These are phyloP conservation scores for Pyrus hybrid DNA, from an alignment of 331 rosid species.

Conservation along the genomic window DNA sequence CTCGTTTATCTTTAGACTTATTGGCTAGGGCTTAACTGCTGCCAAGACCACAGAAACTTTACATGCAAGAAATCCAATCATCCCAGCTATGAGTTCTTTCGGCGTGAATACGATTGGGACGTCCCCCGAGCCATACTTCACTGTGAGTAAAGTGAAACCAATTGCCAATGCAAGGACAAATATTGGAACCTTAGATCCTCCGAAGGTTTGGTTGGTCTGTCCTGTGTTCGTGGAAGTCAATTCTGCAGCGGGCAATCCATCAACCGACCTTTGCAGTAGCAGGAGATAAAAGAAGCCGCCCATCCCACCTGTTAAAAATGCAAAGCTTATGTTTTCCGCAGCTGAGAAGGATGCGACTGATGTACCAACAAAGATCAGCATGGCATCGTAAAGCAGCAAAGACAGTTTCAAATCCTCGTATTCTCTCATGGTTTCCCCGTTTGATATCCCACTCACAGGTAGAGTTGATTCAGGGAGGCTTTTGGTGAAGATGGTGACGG, in stretches of 20 bases:
- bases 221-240: slow-evolving; percentile 15
- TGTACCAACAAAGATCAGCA: slow-evolving; percentile 52
- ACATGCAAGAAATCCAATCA: slow-evolving; percentile 76
- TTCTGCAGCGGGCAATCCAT: slow-evolving; percentile 60
- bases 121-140: slow-evolving; percentile 46
- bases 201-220: slow-evolving; percentile 11
- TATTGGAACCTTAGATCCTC: slow-evolving; percentile 39
- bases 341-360: slow-evolving; percentile 37
- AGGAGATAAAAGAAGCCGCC: slow-evolving; percentile 77
- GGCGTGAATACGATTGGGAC: slow-evolving; percentile 34
- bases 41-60: slow-evolving; percentile 76
- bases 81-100: slow-evolving; percentile 61
- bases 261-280: slow-evolving; percentile 77
- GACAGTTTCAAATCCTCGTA: slow-evolving; percentile 74
- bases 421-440: slow-evolving; percentile 69
- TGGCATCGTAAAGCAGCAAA: slow-evolving; percentile 65
- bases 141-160: slow-evolving; percentile 33
- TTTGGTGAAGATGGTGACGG: slow-evolving; percentile 23
- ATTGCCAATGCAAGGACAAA: slow-evolving; percentile 43
- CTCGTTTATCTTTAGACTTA: slow-evolving; percentile 33
- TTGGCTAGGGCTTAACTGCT: slow-evolving; percentile 61
- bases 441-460: slow-evolving; percentile 26
- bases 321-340: slow-evolving; percentile 45
- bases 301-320: slow-evolving; percentile 73
- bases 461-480: slow-evolving; percentile 20